A percentile compares a stretch with the other conserved stretches of the same genome.
These are phyloP conservation scores for Boletus sensibilis DNA, from an alignment of 768 basidiomycete genomes.

Conservation along the genomic window DNA sequence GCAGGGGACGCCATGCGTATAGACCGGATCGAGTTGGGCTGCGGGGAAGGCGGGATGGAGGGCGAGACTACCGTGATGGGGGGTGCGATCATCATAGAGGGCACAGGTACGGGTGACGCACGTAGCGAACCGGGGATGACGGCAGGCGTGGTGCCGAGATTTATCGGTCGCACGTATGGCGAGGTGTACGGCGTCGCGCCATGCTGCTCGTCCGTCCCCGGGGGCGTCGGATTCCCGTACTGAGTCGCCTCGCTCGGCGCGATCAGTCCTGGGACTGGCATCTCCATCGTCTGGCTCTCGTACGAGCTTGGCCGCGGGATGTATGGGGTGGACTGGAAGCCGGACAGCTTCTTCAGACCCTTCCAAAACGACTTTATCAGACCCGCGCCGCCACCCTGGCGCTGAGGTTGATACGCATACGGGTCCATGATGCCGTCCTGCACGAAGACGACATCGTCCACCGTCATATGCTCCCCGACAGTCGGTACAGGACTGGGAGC, in stretches of 20 bases:
- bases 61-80: constrained; percentile 22
- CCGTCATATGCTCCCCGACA: constrained; percentile 31
- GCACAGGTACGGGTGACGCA: not conserved
- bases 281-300: constrained; percentile 1
- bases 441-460: constrained; percentile 20
- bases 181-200: constrained; percentile 17
- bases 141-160: not conserved
- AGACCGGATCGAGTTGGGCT: constrained; percentile 8
- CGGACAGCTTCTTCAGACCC: constrained; percentile 33
- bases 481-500: constrained; percentile 25
- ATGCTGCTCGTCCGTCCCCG: constrained; percentile 22
- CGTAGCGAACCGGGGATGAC: constrained; percentile 1
- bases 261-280: not conserved
- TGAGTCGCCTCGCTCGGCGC: constrained; percentile 8
- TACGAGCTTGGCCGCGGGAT: not conserved
- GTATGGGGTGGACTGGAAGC: constrained; percentile 4
- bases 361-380: constrained; percentile 34
- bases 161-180: constrained; percentile 10
- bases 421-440: constrained; percentile 1
- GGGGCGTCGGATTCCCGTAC: constrained; percentile 16
- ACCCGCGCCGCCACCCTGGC: constrained; percentile 7
- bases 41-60: constrained; percentile 8
- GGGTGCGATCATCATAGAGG: not conserved
- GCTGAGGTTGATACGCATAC: constrained; percentile 8
- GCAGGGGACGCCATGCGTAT: not conserved